Evolutionary conservation across 2,329 filamentous ascomycete genomes (phyloP).

Genomic region (Xylariaceae sp.): DNA sequence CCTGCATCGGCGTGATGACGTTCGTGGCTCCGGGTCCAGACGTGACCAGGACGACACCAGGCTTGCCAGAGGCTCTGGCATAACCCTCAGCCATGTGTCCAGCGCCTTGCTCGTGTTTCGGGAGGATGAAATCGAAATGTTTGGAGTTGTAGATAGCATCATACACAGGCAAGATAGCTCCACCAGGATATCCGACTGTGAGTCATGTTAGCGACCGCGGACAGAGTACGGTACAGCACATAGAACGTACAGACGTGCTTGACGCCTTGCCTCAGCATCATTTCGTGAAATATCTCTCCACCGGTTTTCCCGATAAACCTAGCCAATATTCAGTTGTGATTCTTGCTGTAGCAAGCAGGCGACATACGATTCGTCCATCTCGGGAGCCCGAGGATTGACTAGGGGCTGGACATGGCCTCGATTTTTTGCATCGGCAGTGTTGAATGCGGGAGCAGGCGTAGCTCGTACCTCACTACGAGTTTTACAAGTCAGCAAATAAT

Average conservation of each 20-base stretch:
- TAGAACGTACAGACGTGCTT: constrained; percentile 82
- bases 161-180: constrained; percentile 95
- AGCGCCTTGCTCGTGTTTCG: constrained; percentile 93
- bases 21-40: constrained; percentile 97
- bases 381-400: constrained; percentile 52
- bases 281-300: constrained; percentile 97
- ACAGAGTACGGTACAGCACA: not conserved
- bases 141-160: constrained; percentile 98
- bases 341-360: not conserved
- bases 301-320: constrained; percentile 93
- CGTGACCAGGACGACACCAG: constrained; percentile 93
- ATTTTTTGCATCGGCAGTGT: constrained; percentile 37
- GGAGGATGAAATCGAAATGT: constrained; percentile 94
- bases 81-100: constrained; percentile 99
- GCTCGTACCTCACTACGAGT: constrained; percentile 49
- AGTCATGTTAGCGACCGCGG: constrained; percentile 15
- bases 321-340: constrained; percentile 1
- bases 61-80: constrained; percentile 86
- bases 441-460: constrained; percentile 60
- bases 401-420: constrained; percentile 66
- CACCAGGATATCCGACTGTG: constrained; percentile 82
- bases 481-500: not conserved
- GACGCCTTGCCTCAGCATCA: constrained; percentile 91
- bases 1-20: constrained; percentile 92
- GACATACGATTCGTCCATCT: constrained; percentile 78